Base-by-base conservation (phyloP, 371 early-diverging fungal genomes). In the Lichtheimia hyalospora region DNA sequence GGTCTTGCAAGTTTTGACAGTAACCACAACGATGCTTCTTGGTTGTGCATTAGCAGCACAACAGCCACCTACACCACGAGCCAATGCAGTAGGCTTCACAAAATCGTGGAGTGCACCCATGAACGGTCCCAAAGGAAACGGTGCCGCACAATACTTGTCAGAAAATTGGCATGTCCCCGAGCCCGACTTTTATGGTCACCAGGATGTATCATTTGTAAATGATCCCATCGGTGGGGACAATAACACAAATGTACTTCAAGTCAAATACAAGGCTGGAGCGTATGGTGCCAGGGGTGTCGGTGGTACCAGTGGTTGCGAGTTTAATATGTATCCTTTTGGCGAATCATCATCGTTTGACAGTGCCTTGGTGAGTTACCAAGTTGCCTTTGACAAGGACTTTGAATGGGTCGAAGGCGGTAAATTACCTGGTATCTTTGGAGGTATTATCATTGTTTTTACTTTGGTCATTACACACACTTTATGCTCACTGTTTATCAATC, bases 401-500 rank as follows among this genome's bases (percentile, higher is more conserved):
- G 49, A 80, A 8, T 85, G 82, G 81, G 78, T 77, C 3, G 67
- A 71, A 16, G 85, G 85, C 46, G 83, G 85, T 3, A 83, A 83
- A 52, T 57, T 84, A 15, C 85, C 85, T 25, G 82, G 82, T 28
- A 59, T 82, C 15, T 79, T 72, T 61, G 74, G 75, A 28, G 81
- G 85, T 60, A 58, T 6, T 27, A 4, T 0, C 7, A 4, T 27
- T 5, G 27, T 27, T 27, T 3, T 27, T 7, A 4, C 27, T 5
- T 27, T n/a, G n/a, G n/a, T n/a, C n/a, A n/a, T 5, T 4, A 27
- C 27, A 27, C 27, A 27, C 27, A 27, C 27, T 2, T 27, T 3
- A n/a, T n/a, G n/a, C n/a, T n/a, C n/a, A n/a, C n/a, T n/a, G n/a
- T n/a, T n/a, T n/a, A n/a, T n/a, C n/a, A n/a, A n/a, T 23, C 40